Evolutionary conservation across 805 yeast genomes (phyloP), one percentile per base, ranked within the genome.

Genomic region (Yarrowia keelungensis): DNA sequence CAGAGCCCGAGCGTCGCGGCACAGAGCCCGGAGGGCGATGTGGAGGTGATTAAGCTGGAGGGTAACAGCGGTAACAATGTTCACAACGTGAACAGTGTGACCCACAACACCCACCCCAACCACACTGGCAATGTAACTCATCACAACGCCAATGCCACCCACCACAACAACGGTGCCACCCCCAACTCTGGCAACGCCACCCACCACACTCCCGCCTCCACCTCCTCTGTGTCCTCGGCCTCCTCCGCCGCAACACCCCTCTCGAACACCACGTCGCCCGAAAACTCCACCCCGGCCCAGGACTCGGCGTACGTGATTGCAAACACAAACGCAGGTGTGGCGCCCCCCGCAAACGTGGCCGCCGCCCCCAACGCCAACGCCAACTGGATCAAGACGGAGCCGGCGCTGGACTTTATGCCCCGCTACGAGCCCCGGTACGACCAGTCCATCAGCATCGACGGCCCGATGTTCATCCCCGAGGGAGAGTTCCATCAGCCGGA

Each of bases 341-440:
- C 15, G n/a, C n/a, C 35, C 12, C 16, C 38, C 15, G 39, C 38
- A 26, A 19, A 19, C 19, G 19, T 19, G 19, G 19, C 19, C 0
- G 32, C 32, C 7, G 26, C 58, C 11, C 26, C 42, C 22, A 12
- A 11, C 14, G 11, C 32, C 26, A 4, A 15, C 9, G 41, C 7
- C 35, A n/a, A 19, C 15, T 42, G 47, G 51, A 36, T 59, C 65
- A 62, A 62, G 56, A 38, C 67, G 15, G 67, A 62, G 47, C 56
- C 54, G 8, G 0, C 56, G 39, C 8, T 47, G 32, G 54, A 62
- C 22, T 49, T 62, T 12, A 59, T 59, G 65, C 65, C 65, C 1
- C 35, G 65, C 19, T 59, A 59, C 43, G 65, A 59, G 51, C 67
- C 66, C 5, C 66, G 67, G 14, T 62, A 22, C 15, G 67, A 62